Percentiles rank a stretch among this genome's conserved stretches.
Conservation (phyloP, 1,284 basidiomycete genomes). For the Melampsora larici-populina region DNA sequence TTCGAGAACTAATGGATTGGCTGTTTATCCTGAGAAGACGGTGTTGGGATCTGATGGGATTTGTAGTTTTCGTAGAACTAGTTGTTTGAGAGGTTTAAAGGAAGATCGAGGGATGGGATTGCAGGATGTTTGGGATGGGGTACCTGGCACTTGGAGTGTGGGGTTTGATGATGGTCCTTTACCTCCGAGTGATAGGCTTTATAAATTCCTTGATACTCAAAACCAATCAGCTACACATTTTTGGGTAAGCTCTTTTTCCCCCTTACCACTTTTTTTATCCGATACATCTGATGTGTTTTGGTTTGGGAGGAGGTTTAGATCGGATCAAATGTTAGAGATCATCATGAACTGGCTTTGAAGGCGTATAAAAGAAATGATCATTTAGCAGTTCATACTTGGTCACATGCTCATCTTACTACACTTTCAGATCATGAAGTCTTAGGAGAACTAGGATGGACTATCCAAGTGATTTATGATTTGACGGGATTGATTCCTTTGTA, state of each 20-base stretch:
- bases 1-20: constrained; percentile 13
- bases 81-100: constrained; percentile 16
- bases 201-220: constrained; percentile 13
- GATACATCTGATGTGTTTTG: neutral
- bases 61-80: constrained; percentile 35
- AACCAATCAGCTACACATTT: constrained; percentile 33
- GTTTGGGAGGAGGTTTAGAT: neutral
- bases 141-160: constrained; percentile 30
- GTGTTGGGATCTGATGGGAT: constrained; percentile 16
- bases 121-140: constrained; percentile 25
- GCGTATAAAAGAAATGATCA: constrained; percentile 45
- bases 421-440: constrained; percentile 67
- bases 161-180: constrained; percentile 42
- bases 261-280: neutral
- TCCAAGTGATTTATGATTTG: constrained; percentile 74
- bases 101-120: constrained; percentile 19
- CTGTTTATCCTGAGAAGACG: constrained; percentile 19
- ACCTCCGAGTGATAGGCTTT: constrained; percentile 11
- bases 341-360: constrained; percentile 25
- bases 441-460: constrained; percentile 77
- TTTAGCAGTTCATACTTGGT: constrained; percentile 59
- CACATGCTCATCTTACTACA: constrained; percentile 71
- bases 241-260: constrained; percentile 2
- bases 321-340: constrained; percentile 25
- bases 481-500: constrained; percentile 58